phyloP scores from a whole-genome alignment of 805 yeast species.

The Lipomyces orientalis region DNA sequence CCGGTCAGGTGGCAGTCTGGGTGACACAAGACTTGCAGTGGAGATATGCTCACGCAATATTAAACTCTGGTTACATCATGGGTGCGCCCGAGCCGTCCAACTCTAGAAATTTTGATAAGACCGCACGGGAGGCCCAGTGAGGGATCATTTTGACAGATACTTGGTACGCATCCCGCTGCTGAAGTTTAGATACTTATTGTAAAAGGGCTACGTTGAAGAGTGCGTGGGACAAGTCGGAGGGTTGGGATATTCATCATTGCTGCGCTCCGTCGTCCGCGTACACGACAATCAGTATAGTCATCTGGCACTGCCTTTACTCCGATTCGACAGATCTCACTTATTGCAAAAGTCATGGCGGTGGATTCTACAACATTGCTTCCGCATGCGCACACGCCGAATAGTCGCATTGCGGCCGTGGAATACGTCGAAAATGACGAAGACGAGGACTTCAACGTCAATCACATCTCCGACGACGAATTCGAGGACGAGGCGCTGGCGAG shows the following conservation, averaged over 20 bases:
- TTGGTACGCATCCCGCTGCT: no score
- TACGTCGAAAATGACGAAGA: slow-evolving; percentile 36
- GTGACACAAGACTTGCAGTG: neutral
- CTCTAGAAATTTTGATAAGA: no score
- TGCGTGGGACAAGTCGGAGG: no score
- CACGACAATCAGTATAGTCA: neutral
- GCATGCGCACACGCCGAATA: neutral
- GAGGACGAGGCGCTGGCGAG: slow-evolving; percentile 11
- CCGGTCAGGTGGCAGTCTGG: neutral
- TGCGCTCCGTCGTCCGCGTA: no score
- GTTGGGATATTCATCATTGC: no score
- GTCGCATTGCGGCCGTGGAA: slow-evolving; percentile 22
- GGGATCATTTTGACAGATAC: no score
- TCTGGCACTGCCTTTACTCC: neutral
- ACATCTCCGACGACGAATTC: slow-evolving; percentile 12
- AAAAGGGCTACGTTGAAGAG: no score
- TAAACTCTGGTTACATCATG: no score
- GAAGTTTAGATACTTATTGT: no score
- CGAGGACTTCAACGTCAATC: slow-evolving; percentile 21
- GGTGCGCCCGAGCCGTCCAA: no score
- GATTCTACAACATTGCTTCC: neutral
- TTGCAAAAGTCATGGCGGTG: neutral
- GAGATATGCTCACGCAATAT: no score
- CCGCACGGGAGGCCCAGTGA: no score
- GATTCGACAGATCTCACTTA: neutral